Conservation (phyloP, 371 early-diverging fungal genomes). For the Syncephalastrum sp. region DNA sequence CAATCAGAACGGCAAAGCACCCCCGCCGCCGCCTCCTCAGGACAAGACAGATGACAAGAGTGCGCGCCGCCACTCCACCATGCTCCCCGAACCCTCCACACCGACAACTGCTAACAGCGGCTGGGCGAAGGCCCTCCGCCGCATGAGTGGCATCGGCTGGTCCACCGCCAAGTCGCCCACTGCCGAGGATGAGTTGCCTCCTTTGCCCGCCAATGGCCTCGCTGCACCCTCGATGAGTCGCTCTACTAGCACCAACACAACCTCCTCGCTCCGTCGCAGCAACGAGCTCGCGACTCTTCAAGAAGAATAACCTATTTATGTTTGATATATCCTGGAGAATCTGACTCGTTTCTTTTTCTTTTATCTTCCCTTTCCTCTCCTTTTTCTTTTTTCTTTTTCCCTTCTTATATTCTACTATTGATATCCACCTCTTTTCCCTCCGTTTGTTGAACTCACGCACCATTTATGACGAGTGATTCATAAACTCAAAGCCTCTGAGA, state of each 20-base stretch:
- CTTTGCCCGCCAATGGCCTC: conserved; percentile 16
- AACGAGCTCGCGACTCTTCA: conserved; percentile 43
- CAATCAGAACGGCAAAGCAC: conserved; percentile 1
- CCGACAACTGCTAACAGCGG: conserved; percentile 25
- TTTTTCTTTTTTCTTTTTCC: not conserved
- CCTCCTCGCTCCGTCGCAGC: conserved; percentile 36
- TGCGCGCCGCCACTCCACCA: conserved; percentile 19
- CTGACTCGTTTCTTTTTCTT: conserved; percentile 1
- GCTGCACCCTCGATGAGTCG: conserved; percentile 28
- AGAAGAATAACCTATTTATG: conserved; percentile 29
- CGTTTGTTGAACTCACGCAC: too few species aligned
- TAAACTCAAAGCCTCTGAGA: too few species aligned
- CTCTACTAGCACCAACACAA: conserved; percentile 24
- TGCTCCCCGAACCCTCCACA: conserved; percentile 11
- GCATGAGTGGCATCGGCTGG: conserved; percentile 51
- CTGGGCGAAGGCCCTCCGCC: conserved; percentile 48
- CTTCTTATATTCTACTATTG: not conserved
- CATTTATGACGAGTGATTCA: too few species aligned
- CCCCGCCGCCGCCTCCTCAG: not conserved
- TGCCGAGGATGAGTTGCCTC: conserved; percentile 8
- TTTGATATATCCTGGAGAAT: not conserved
- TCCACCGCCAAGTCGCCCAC: conserved; percentile 16
- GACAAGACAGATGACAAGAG: conserved; percentile 5
- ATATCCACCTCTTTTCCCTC: too few species aligned
- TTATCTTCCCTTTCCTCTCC: conserved; percentile 1